Conservation (phyloP, 2,329 filamentous ascomycete species). For the Beauveria scarabaeidicola region DNA sequence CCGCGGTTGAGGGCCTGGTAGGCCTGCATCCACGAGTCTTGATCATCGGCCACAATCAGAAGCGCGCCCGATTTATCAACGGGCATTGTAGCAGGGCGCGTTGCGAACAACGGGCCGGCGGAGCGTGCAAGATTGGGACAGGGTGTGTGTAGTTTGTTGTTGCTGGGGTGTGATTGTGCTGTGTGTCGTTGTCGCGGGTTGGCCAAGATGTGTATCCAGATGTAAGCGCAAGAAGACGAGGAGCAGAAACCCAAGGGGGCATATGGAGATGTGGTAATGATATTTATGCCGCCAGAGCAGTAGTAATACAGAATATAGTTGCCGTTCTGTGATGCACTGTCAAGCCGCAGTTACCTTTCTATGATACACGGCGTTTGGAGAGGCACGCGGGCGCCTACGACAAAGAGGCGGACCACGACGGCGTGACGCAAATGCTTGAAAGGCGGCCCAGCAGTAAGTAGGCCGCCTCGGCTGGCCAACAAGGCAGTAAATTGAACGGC, state of each 20-base stretch:
- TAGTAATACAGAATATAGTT: neutral
- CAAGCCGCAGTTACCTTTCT: neutral
- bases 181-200: neutral
- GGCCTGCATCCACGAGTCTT: neutral
- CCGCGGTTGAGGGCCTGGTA: neutral
- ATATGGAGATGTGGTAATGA: neutral
- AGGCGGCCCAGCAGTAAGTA: neutral
- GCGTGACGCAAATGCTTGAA: neutral
- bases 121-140: too few species aligned
- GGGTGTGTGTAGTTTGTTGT: neutral
- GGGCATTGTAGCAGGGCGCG: neutral
- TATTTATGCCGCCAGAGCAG: neutral
- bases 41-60: neutral
- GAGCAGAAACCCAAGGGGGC: neutral
- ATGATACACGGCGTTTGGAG: slow-evolving; percentile 3
- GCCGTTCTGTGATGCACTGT: neutral
- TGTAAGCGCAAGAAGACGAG: neutral
- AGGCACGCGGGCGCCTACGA: neutral
- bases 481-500: neutral
- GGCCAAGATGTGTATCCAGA: neutral
- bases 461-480: neutral
- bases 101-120: neutral
- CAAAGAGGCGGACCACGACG: neutral
- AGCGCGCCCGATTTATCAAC: neutral
- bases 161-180: neutral